A percentile compares a stretch with the other conserved stretches of the same genome.
Conservation (phyloP, 148 eudicot genomes). For the Selenicereus undatus region DNA sequence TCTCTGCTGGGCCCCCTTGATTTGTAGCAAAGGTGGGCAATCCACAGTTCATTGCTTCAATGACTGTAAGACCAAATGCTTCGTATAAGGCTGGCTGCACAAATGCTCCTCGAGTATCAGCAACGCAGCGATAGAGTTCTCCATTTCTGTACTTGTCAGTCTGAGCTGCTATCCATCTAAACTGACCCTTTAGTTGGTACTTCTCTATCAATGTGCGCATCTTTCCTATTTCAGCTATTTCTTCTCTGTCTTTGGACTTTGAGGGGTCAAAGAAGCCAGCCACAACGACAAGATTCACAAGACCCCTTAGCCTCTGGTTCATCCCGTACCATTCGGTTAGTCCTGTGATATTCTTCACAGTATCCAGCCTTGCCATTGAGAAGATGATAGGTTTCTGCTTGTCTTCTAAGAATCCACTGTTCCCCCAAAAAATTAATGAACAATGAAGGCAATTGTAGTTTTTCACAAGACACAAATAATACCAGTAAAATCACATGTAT, state of each 20-base stretch:
- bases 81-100: slow-evolving; percentile 90
- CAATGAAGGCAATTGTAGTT: background rate
- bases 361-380: slow-evolving; percentile 96
- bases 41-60: slow-evolving; percentile 98
- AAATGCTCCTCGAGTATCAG: slow-evolving; percentile 86
- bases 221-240: slow-evolving; percentile 74
- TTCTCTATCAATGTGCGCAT: slow-evolving; percentile 73
- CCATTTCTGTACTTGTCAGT: slow-evolving; percentile 69
- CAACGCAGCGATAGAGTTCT: slow-evolving; percentile 79
- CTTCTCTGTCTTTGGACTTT: slow-evolving; percentile 94
- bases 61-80: slow-evolving; percentile 92
- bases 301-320: slow-evolving; percentile 66
- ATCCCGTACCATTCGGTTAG: slow-evolving; percentile 86
- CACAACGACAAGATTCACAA: slow-evolving; percentile 81
- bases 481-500: background rate
- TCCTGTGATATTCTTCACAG: slow-evolving; percentile 79
- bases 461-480: background rate
- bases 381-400: slow-evolving; percentile 77
- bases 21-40: slow-evolving; percentile 91
- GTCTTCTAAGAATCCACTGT: slow-evolving; percentile 78
- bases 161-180: slow-evolving; percentile 96
- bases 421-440: background rate
- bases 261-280: slow-evolving; percentile 82
- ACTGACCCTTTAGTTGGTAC: slow-evolving; percentile 75
- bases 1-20: slow-evolving; percentile 97